Conservation (phyloP, 1,139 yeast species). For the Pichia norvegensis region DNA sequence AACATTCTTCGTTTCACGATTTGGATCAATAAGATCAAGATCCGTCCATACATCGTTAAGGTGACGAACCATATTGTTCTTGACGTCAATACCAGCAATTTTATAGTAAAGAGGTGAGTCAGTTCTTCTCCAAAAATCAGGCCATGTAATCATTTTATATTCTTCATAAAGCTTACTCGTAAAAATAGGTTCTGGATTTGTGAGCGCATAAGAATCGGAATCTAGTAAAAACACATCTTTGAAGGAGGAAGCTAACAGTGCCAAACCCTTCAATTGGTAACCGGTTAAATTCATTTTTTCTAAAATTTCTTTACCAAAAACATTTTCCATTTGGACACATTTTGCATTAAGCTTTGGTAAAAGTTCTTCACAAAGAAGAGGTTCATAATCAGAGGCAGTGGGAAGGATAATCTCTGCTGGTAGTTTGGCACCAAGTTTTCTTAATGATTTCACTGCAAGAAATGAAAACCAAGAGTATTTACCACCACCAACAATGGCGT, state of each 20-base stretch:
- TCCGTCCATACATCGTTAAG: constrained; percentile 25
- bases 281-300: constrained; percentile 37
- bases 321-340: constrained; percentile 41
- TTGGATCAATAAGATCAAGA: constrained; percentile 17
- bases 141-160: constrained; percentile 42
- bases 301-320: constrained; percentile 23
- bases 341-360: constrained; percentile 43
- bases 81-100: constrained; percentile 36
- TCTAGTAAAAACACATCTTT: constrained; percentile 45
- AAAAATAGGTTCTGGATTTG: constrained; percentile 39
- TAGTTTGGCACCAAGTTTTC: constrained; percentile 45
- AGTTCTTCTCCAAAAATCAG: constrained; percentile 60
- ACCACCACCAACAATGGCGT: constrained; percentile 59
- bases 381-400: constrained; percentile 40
- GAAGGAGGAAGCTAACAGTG: constrained; percentile 41
- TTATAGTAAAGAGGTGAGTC: constrained; percentile 53
- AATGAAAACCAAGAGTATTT: constrained; percentile 48
- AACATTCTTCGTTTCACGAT: constrained; percentile 3
- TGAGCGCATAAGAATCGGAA: constrained; percentile 46
- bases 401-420: constrained; percentile 61
- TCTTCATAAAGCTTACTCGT: constrained; percentile 20
- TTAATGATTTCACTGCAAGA: constrained; percentile 44
- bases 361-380: constrained; percentile 41
- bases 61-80: constrained; percentile 19
- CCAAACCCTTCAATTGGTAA: constrained; percentile 48